Conservation (phyloP, 1,284 basidiomycete species). For the Veloboletus limbatus region DNA sequence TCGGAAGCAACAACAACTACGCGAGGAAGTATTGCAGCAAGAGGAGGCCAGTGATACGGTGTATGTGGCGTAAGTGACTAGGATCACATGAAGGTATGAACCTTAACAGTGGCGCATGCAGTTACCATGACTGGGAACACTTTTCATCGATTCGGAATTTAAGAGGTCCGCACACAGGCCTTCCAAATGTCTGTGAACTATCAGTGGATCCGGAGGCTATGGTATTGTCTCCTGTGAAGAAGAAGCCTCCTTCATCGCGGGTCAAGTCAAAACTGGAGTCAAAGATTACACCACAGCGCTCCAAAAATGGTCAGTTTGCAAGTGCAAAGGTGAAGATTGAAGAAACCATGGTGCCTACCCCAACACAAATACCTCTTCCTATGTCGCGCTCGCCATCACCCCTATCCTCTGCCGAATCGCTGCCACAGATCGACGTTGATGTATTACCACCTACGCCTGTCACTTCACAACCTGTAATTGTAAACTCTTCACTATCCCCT, state of each 20-base stretch:
- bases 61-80: slow-evolving; percentile 72
- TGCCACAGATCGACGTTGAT: slow-evolving; percentile 30
- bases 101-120: slow-evolving; percentile 29
- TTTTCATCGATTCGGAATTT: slow-evolving; percentile 90
- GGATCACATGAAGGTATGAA: slow-evolving; percentile 12
- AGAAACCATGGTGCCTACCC: slow-evolving; percentile 20
- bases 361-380: slow-evolving; percentile 40
- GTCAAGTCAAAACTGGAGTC: slow-evolving; percentile 21
- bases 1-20: slow-evolving; percentile 31
- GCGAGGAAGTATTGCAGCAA: slow-evolving; percentile 31
- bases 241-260: slow-evolving; percentile 25
- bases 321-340: slow-evolving; percentile 26
- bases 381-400: slow-evolving; percentile 49
- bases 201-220: slow-evolving; percentile 32
- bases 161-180: slow-evolving; percentile 78
- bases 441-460: slow-evolving; percentile 28
- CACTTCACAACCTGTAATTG: slow-evolving; percentile 12
- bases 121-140: slow-evolving; percentile 92
- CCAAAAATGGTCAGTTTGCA: slow-evolving; percentile 29
- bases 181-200: slow-evolving; percentile 66
- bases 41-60: slow-evolving; percentile 44
- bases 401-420: slow-evolving; percentile 31
- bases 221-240: slow-evolving; percentile 29
- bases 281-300: slow-evolving; percentile 32
- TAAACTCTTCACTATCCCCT: slow-evolving; percentile 31